These are phyloP conservation scores for Trichoderma simmonsii DNA, from an alignment of 2,329 filamentous ascomycete species.

Conservation along the genomic window DNA sequence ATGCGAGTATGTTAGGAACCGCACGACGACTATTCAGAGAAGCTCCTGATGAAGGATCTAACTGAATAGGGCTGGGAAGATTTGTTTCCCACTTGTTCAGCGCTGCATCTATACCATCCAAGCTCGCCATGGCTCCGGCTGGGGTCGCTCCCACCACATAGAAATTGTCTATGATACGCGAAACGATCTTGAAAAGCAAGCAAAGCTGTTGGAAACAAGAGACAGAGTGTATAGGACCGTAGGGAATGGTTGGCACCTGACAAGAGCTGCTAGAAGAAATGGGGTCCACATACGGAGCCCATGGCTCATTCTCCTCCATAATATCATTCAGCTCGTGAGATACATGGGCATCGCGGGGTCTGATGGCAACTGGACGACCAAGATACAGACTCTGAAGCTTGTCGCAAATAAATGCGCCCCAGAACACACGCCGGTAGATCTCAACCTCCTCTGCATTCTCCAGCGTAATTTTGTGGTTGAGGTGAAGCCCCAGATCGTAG, in stretches of 20 bases:
- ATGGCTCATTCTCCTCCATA: not conserved
- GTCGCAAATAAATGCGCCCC: no score
- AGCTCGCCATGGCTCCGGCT: not conserved
- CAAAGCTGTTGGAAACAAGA: not conserved
- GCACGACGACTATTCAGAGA: not conserved
- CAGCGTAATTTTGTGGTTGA: no score
- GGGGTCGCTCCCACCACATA: not conserved
- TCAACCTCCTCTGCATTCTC: no score
- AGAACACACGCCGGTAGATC: no score
- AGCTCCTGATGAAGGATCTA: not conserved
- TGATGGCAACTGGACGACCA: slow-evolving; percentile 48
- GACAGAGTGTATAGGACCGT: not conserved
- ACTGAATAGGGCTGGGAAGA: not conserved
- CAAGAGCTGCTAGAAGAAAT: not conserved
- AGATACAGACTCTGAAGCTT: no score
- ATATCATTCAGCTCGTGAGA: not conserved
- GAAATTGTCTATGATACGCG: not conserved
- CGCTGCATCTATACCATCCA: not conserved
- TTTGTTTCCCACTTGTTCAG: not conserved
- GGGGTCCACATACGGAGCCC: not conserved
- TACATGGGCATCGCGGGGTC: not conserved
- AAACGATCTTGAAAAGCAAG: not conserved
- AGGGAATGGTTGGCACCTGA: not conserved
- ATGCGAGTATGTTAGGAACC: not conserved
- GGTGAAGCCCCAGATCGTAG: no score